Evolutionary conservation across 768 basidiomycete species (phyloP).

Genomic region (Suillus occidentalis): DNA sequence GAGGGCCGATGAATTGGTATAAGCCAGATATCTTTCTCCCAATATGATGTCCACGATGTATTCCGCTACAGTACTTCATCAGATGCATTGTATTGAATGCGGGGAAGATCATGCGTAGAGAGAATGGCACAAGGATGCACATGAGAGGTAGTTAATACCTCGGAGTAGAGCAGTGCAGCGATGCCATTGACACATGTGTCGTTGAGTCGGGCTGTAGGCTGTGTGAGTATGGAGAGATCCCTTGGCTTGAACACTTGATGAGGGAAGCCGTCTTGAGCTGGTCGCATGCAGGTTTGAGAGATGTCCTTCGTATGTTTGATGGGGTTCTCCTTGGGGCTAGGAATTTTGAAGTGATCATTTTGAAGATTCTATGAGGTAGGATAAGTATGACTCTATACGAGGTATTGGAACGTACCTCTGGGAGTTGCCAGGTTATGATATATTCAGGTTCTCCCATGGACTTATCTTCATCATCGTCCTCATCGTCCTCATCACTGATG

Average conservation of each 20-base stretch:
- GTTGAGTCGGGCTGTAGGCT: slow-evolving; percentile 11
- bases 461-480: neutral
- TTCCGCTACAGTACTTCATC: no score
- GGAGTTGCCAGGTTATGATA: neutral
- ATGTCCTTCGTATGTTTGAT: no score
- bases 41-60: slow-evolving; percentile 19
- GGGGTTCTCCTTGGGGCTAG: neutral
- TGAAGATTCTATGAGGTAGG: neutral
- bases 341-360: neutral
- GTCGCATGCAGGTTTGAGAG: neutral
- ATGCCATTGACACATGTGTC: slow-evolving; percentile 14
- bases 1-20: slow-evolving; percentile 34
- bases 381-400: neutral
- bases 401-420: neutral
- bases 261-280: neutral
- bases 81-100: neutral
- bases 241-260: slow-evolving; percentile 4
- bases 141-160: neutral
- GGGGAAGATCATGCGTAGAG: slow-evolving; percentile 10
- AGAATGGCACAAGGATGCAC: slow-evolving; percentile 8
- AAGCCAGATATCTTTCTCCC: slow-evolving; percentile 34
- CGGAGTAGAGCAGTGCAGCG: slow-evolving; percentile 10
- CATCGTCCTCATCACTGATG: slow-evolving; percentile 6
- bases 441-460: neutral
- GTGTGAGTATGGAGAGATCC: slow-evolving; percentile 10